Percentiles rank a stretch among this genome's conserved stretches.
Conservation (phyloP, 148 eudicot genomes). For the Cornus kousa region DNA sequence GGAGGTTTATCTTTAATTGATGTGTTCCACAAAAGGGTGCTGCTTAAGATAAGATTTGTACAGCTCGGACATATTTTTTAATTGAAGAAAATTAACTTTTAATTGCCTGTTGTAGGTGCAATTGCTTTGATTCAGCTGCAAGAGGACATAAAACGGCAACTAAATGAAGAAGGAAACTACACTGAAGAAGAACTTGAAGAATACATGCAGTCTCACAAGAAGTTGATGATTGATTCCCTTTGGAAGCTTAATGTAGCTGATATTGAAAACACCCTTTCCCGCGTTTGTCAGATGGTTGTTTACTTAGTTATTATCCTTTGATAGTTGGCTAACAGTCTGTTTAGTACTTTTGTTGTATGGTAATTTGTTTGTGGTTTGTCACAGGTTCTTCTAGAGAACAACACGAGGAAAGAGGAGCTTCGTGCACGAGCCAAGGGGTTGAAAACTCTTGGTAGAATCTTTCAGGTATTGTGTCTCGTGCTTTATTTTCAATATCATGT, state of each 20-base stretch:
- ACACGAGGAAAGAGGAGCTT: constrained; percentile 81
- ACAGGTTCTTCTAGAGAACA: constrained; percentile 91
- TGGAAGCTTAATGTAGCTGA: constrained; percentile 99
- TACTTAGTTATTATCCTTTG: constrained; percentile 13
- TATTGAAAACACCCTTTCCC: constrained; percentile 85
- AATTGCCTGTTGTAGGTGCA: constrained; percentile 65
- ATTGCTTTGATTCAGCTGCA: constrained; percentile 90
- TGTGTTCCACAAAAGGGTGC: not conserved
- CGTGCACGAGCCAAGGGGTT: constrained; percentile 91
- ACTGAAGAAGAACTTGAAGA: constrained; percentile 90
- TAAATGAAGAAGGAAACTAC: constrained; percentile 78
- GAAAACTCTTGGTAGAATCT: constrained; percentile 88
- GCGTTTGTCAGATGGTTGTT: constrained; percentile 93
- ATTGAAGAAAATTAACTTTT: not conserved
- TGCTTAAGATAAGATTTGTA: not conserved
- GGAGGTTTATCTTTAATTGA: not conserved
- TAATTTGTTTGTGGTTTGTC: constrained; percentile 4
- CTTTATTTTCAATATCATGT: constrained; percentile 10
- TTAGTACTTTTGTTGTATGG: constrained; percentile 16
- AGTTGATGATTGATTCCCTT: constrained; percentile 91
- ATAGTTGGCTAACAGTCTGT: not conserved
- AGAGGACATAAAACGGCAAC: constrained; percentile 95
- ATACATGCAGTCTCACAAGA: constrained; percentile 93
- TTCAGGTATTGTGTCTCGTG: constrained; percentile 52
- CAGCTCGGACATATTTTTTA: not conserved